These are phyloP conservation scores for Ceratocystis variospora DNA, from an alignment of 2,329 filamentous ascomycete species.

Conservation along the genomic window DNA sequence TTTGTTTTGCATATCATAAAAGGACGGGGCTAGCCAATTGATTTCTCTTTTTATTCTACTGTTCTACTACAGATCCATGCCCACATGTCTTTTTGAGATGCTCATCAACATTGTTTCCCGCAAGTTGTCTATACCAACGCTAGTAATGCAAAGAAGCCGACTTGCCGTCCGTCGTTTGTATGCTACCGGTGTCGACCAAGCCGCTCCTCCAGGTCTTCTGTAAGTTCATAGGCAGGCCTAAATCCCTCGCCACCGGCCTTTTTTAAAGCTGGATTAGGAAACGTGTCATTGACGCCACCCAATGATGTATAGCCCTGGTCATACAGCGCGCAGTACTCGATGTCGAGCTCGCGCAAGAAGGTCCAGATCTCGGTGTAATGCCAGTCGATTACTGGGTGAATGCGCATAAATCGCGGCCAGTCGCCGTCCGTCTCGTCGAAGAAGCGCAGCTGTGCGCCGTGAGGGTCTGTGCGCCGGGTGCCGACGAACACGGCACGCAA, in stretches of 20 bases:
- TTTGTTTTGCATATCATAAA: constrained; percentile 22
- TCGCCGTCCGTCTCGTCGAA: constrained; percentile 80
- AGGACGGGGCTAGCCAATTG: constrained; percentile 16
- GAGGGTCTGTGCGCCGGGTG: constrained; percentile 81
- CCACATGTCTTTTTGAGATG: constrained; percentile 1
- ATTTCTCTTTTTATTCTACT: constrained; percentile 7
- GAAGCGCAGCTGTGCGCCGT: constrained; percentile 62
- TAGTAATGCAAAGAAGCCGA: neutral
- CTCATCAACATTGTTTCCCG: neutral
- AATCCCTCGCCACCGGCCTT: constrained; percentile 33
- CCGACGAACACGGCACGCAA: constrained; percentile 65
- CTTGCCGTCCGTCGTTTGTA: neutral
- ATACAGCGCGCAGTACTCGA: constrained; percentile 79
- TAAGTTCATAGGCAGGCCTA: constrained; percentile 61
- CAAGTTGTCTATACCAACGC: neutral
- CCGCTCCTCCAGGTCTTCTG: constrained; percentile 63
- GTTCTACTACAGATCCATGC: neutral
- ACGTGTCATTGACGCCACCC: constrained; percentile 79
- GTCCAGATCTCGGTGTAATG: constrained; percentile 91
- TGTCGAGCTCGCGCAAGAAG: constrained; percentile 63
- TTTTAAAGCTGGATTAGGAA: constrained; percentile 65
- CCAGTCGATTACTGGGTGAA: constrained; percentile 97
- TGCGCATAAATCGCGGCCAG: constrained; percentile 84
- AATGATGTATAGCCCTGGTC: constrained; percentile 79
- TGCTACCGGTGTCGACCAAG: constrained; percentile 47